Evolutionary conservation across 2,329 filamentous ascomycete genomes (phyloP).

Genomic region (Claviceps quebecensis): DNA sequence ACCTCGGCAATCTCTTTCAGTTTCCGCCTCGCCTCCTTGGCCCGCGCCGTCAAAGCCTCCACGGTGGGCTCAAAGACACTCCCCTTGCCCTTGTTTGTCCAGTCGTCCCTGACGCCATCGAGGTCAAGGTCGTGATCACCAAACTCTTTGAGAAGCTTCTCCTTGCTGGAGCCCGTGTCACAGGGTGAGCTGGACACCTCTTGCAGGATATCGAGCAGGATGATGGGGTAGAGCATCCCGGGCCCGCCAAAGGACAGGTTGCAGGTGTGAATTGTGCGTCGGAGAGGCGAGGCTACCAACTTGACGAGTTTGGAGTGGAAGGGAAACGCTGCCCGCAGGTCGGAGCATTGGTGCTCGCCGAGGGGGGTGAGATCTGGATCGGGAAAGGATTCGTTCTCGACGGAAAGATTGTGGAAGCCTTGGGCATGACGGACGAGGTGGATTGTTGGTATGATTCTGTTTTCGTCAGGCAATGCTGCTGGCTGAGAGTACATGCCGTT

Average conservation of each 20-base stretch:
- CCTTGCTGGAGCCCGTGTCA: conserved; percentile 53
- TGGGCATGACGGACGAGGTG: conserved; percentile 62
- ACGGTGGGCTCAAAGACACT: conserved; percentile 33
- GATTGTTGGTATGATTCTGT: conserved; percentile 37
- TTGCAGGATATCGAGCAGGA: conserved; percentile 62
- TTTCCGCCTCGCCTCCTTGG: conserved; percentile 44
- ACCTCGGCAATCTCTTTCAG: conserved; percentile 31
- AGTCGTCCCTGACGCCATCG: conserved; percentile 44
- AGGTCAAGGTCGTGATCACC: conserved; percentile 48
- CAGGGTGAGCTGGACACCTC: conserved; percentile 64
- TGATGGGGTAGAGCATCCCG: conserved; percentile 29
- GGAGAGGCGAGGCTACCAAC: conserved; percentile 65
- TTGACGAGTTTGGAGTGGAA: conserved; percentile 50
- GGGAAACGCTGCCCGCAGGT: conserved; percentile 49
- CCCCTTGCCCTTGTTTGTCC: conserved; percentile 50
- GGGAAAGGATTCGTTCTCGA: conserved; percentile 55
- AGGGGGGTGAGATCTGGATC: conserved; percentile 66
- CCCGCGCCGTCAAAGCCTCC: conserved; percentile 44
- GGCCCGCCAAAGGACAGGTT: conserved; percentile 50
- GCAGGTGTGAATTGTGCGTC: conserved; percentile 68
- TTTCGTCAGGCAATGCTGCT: too few relatives aligned
- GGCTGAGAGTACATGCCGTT: too few relatives aligned
- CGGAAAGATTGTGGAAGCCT: conserved; percentile 66
- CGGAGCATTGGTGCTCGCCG: conserved; percentile 61
- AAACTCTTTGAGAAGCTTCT: conserved; percentile 46